Evolutionary conservation across 345 rosid genomes (phyloP), one percentile per base, ranked within the genome.

Genomic region (Barbarea vulgaris): DNA sequence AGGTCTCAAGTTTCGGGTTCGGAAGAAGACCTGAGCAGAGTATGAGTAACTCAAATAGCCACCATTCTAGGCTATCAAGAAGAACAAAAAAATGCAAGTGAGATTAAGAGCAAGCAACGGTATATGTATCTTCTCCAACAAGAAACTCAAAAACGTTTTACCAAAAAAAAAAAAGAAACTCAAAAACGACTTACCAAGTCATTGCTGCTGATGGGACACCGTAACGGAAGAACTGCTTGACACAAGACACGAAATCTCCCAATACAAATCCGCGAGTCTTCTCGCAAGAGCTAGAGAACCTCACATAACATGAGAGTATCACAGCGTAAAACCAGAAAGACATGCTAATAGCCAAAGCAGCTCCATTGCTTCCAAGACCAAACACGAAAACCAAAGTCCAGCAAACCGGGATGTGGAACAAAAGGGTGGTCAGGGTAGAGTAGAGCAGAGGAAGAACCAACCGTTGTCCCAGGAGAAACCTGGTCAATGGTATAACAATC

Each of bases 1-100:
- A 89, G 36, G 91, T 87, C 80, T 87, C 86, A 64, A 87, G 80
- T 19, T 84, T 64, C 7, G 87, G 87, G 73, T 89, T 85, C 0
- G 87, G 80, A 36, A 84, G 69, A 12, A 89, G 76, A 19, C 89
- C 88, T 7, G 87, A 87, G 15, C 62, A 72, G 68, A 87, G 67
- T 30, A 53, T 60, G 15, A 85, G 75, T 56, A 87, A 42, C 85
- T 87, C 93, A 63, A 81, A 77, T 1, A 89, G 77, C 90, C 90
- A 88, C 93, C 90, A 88, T 79, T 86, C 85, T 4, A 88, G 80
- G 77, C 88, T 88, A 56, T 42, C 37, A 55, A 14, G 53, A 44
- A 70, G 12, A 70, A 21, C 18, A 0, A 1, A 22, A 37, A 51
- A 28, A 12, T 15, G 10, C 18, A 64, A 44, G 4, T 0, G 0